Evolutionary conservation across 2,329 filamentous ascomycete species (phyloP), one percentile per base, ranked within the genome.

Genomic region (Pseudogymnoascus sp.): DNA sequence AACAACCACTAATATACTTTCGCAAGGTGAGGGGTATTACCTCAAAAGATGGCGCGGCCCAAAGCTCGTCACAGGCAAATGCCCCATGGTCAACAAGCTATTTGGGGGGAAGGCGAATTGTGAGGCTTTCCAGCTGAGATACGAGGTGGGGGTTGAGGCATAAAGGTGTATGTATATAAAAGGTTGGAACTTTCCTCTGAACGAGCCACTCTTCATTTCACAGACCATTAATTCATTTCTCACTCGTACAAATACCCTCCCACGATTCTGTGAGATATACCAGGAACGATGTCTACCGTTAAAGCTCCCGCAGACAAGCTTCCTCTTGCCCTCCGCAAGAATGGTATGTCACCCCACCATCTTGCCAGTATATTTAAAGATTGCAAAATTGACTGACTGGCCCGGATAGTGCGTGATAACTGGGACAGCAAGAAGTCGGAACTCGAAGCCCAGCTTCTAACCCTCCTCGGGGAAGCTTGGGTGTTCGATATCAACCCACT

Each of bases 281-380:
- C 7, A 5, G 4, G 13, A 48, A 62, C 35, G 28, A 65, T 63
- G 63, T 61, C 62, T 58, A 59, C 60, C 35, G 63, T 63, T 26
- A 64, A 64, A 62, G 73, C 76, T 7, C 76, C 78, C 6, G 74
- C 73, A 45, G 78, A 76, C 63, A 82, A 79, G 70, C 71, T 82
- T 9, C 73, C 79, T 34, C 76, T 82, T 63, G 75, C 74, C 30
- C 66, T 77, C 41, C 77, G 79, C 68, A 82, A 80, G 71, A 78
- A 80, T 68, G 66, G 79, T 81, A 66, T 65, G 71, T 69, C 30
- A 2, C 15, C 28, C 23, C 38, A 19, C 18, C 26, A 19, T 15
- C 23, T n/a, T 15, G 13, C 10, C 33, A n/a, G 34, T 21, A 26
- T 59, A 37, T 15, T n/a, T 8, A 13, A 12, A 15, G 2, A 33